Percentiles rank a stretch among this genome's conserved stretches.
Conservation (phyloP, 2,329 filamentous ascomycete genomes). For the Macrophomina phaseolina region DNA sequence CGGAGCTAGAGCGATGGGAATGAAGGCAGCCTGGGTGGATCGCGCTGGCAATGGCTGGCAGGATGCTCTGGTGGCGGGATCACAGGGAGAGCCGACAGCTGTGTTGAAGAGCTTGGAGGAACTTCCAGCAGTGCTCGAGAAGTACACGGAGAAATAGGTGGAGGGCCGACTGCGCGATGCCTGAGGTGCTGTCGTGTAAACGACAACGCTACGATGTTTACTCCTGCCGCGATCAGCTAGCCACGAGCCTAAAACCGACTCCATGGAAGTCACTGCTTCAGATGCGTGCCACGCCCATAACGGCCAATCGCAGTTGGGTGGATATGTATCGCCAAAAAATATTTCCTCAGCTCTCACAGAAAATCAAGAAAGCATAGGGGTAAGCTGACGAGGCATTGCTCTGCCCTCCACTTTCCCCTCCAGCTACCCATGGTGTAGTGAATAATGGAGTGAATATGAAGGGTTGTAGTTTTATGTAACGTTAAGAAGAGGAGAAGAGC, state of each 20-base stretch:
- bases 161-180: not conserved
- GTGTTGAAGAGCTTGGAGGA: constrained; percentile 62
- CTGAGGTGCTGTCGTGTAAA: not conserved
- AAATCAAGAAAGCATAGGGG: constrained; percentile 57
- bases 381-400: constrained; percentile 63
- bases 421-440: constrained; percentile 63
- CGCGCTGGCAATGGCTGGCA: constrained; percentile 67
- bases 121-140: constrained; percentile 53
- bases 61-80: constrained; percentile 61
- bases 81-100: constrained; percentile 56
- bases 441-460: constrained; percentile 72
- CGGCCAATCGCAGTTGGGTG: not conserved
- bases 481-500: constrained; percentile 37
- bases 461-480: constrained; percentile 48
- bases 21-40: constrained; percentile 73
- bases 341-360: constrained; percentile 55
- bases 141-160: constrained; percentile 17
- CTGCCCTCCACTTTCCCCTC: constrained; percentile 75
- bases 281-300: not conserved
- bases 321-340: constrained; percentile 37
- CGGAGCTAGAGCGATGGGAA: constrained; percentile 65
- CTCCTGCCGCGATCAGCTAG: not conserved
- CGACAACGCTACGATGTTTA: no score
- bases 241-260: not conserved
- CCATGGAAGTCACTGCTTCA: not conserved